Conservation (phyloP, 2,329 filamentous ascomycete species). For the Colletotrichum sp. region DNA sequence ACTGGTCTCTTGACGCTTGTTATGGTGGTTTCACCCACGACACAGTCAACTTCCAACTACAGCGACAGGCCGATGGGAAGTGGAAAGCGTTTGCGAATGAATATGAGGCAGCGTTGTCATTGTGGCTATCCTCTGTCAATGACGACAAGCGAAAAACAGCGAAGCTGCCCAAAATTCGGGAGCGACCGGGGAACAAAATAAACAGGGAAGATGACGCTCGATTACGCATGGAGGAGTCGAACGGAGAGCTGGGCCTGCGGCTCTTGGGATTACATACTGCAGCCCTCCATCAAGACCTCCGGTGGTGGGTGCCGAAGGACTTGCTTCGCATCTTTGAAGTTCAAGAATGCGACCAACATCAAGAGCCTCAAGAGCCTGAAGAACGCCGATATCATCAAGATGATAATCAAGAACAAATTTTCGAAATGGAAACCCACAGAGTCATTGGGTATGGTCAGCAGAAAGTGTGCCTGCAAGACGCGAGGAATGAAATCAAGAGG, state of each 20-base stretch:
- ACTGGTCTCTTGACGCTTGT: not conserved
- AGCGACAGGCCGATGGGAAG: not conserved
- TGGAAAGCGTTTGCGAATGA: not conserved
- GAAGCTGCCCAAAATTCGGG: rapidly evolving
- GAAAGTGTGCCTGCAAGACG: not conserved
- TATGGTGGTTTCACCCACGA: not conserved
- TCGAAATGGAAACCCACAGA: not conserved
- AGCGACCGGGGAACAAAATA: not conserved
- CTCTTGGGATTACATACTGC: rapidly evolving
- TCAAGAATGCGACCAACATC: not conserved
- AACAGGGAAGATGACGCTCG: not conserved
- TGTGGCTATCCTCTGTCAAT: not conserved
- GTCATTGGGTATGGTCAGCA: not conserved
- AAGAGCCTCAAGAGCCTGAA: not conserved
- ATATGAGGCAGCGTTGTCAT: not conserved
- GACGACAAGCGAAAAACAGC: not conserved
- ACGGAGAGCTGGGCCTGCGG: not conserved
- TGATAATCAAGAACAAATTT: rapidly evolving
- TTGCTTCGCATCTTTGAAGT: not conserved
- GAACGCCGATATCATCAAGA: no score
- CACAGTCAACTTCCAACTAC: not conserved
- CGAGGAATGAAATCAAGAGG: no score
- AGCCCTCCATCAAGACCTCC: not conserved
- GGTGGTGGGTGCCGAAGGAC: not conserved
- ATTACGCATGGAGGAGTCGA: not conserved